A percentile compares a stretch with the other conserved stretches of the same genome.
Conservation (phyloP, 306 rosid species). For the Dalbergia oliveri region DNA sequence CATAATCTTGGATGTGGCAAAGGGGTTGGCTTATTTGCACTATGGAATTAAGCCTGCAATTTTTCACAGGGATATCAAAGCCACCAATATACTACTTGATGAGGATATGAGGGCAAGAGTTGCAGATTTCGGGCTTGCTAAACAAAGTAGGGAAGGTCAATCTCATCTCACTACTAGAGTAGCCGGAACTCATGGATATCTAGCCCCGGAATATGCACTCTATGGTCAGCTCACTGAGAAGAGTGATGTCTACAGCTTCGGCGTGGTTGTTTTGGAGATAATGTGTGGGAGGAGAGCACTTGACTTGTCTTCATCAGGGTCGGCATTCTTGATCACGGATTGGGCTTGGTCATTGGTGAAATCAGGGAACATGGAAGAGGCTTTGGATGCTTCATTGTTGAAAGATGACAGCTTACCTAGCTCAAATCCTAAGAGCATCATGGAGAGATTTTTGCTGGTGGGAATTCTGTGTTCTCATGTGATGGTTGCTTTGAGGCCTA, state of each 20-base stretch:
- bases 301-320: constrained; percentile 75
- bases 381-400: constrained; percentile 67
- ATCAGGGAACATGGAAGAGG: constrained; percentile 70
- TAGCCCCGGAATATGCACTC: constrained; percentile 94
- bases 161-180: constrained; percentile 98
- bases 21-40: constrained; percentile 88
- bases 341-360: constrained; percentile 97
- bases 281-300: constrained; percentile 98
- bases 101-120: constrained; percentile 91
- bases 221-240: constrained; percentile 98
- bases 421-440: constrained; percentile 85
- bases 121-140: constrained; percentile 96
- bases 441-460: constrained; percentile 87
- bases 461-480: constrained; percentile 94
- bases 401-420: constrained; percentile 58
- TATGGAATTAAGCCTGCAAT: constrained; percentile 95
- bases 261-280: constrained; percentile 93
- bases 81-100: constrained; percentile 88
- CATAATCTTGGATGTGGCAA: constrained; percentile 92
- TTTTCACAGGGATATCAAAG: constrained; percentile 94
- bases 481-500: constrained; percentile 96
- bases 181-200: constrained; percentile 97
- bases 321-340: constrained; percentile 89
- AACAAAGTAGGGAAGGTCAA: constrained; percentile 91
- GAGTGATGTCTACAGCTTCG: constrained; percentile 98